Base-by-base conservation (phyloP, 1,284 basidiomycete species). In the Tylopilus sp. region DNA sequence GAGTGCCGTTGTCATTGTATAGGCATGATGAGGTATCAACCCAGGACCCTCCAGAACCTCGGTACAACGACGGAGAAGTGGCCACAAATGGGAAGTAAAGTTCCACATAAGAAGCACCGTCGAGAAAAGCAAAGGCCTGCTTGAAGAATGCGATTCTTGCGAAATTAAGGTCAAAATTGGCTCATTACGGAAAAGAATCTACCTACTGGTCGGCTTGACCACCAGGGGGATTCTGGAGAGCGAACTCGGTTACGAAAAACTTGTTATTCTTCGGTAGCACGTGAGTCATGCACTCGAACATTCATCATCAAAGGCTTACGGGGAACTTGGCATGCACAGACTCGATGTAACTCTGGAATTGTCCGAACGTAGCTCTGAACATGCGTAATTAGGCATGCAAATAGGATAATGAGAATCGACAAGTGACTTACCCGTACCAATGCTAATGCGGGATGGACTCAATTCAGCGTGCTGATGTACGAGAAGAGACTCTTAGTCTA, bases 41-140 rank as follows among this genome's bases (percentile, higher is more conserved):
- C 21, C 21, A 24, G 31, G 53, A 8, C 20, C 7, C 56, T 18
- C 39, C 67, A 5, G 41, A 12, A 37, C 59, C 51, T n/a, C 66
- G 39, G 31, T 65, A 45, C 39, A 71, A 17, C 15, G 56, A 40
- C 2, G 67, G 59, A 9, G 63, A 55, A 1, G 65, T 65, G 3
- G 68, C 70, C 35, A 69, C 18, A 52, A 70, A 69, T 39, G 68
- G 68, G 59, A 72, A 70, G 54, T 70, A 71, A 35, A 72, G 62
- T 2, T 49, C 14, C 12, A 70, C 64, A 18, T 63, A 70, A 36
- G 59, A 28, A 4, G 59, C 54, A 3, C 28, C 15, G 37, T 72
- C 68, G 8, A 70, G 60, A 57, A 67, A 70, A 10, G 57, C 0
- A 15, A 72, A 66, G 1, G 68, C 68, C 14, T 65, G 54, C 43